Evolutionary conservation across 2,329 filamentous ascomycete genomes (phyloP).

Genomic region (Ophiostoma australiae): DNA sequence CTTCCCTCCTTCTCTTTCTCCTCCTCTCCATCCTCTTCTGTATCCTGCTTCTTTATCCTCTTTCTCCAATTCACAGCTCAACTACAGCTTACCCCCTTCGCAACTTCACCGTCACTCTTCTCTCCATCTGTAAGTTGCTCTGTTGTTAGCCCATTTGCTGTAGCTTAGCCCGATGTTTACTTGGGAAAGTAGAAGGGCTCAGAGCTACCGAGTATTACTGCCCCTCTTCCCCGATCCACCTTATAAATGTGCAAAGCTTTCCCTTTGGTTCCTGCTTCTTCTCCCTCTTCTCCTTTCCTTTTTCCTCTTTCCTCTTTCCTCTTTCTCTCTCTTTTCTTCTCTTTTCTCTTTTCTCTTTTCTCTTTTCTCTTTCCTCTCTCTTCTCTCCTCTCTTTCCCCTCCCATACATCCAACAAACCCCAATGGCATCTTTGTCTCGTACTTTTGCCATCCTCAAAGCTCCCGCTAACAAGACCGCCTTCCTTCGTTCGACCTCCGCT

Average conservation of each 20-base stretch:
- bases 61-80: background rate
- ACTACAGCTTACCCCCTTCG: slow-evolving; percentile 3
- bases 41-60: slow-evolving; percentile 3
- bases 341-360: background rate
- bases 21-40: background rate
- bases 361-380: background rate
- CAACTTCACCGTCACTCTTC: background rate
- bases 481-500: slow-evolving; percentile 14
- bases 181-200: background rate
- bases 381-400: background rate
- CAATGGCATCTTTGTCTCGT: slow-evolving; percentile 22
- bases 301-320: background rate
- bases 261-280: background rate
- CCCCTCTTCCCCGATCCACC: slow-evolving; percentile 14
- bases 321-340: background rate
- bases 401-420: background rate
- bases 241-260: slow-evolving; percentile 10
- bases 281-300: background rate
- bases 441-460: slow-evolving; percentile 20
- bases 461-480: slow-evolving; percentile 19
- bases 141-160: background rate
- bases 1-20: slow-evolving; percentile 16
- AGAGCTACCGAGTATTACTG: background rate
- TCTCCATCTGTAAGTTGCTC: background rate
- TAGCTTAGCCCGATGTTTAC: background rate